These are phyloP conservation scores for Penicillium pancosmium DNA, from an alignment of 495 filamentous ascomycete genomes.

Conservation along the genomic window DNA sequence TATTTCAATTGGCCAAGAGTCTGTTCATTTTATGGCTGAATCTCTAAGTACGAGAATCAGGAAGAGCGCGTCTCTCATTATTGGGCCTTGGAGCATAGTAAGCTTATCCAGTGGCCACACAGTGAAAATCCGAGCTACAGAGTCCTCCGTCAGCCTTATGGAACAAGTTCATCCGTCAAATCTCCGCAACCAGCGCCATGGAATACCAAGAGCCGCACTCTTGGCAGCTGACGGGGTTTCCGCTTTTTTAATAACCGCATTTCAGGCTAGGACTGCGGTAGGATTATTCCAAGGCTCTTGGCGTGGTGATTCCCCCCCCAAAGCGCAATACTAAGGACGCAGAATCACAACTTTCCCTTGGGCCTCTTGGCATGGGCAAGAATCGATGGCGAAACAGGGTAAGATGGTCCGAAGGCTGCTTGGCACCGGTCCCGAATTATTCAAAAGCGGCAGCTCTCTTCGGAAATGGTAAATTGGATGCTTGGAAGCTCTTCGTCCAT, in stretches of 20 bases:
- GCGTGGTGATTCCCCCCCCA: neutral
- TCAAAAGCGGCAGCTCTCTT: neutral
- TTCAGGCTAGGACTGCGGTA: neutral
- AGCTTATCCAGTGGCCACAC: neutral
- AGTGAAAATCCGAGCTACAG: no score
- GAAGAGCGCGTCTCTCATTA: constrained; percentile 15
- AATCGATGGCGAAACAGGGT: neutral
- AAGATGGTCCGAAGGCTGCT: neutral
- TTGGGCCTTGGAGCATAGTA: constrained; percentile 12
- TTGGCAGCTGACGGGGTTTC: neutral
- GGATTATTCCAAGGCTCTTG: constrained; percentile 1
- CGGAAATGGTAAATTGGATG: neutral
- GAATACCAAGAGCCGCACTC: neutral
- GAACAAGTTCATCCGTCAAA: neutral
- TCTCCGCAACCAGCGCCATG: neutral
- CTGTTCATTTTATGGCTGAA: constrained; percentile 2
- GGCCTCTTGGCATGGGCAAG: neutral
- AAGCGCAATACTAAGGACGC: neutral
- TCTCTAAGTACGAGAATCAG: constrained; percentile 11
- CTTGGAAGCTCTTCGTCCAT: neutral
- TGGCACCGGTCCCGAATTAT: neutral
- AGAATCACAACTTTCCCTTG: neutral
- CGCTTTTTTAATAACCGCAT: neutral
- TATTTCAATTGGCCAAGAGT: neutral
- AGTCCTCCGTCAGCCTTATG: no score